Conservation (phyloP, 2,329 filamentous ascomycete species). For the Zopfia rhizophila region DNA sequence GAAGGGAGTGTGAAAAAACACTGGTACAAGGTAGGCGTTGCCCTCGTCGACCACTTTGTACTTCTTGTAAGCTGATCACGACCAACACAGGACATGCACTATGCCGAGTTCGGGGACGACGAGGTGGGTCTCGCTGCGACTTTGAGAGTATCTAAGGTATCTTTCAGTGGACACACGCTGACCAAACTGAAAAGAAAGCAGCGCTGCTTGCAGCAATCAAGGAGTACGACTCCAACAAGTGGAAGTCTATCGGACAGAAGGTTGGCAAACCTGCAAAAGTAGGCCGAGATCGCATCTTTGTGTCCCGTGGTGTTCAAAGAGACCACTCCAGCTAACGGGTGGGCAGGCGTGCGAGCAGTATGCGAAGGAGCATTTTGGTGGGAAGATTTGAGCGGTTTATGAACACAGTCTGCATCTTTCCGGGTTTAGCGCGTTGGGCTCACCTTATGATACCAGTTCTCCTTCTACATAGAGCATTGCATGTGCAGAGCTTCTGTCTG, state of each 20-base stretch:
- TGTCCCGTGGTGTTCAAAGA: conserved; percentile 9
- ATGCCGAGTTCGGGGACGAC: conserved; percentile 97
- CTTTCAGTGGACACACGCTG: conserved; percentile 32
- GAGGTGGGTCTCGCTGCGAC: conserved; percentile 69
- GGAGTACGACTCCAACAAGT: conserved; percentile 98
- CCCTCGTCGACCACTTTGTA: conserved; percentile 20
- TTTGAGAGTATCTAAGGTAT: conserved; percentile 6
- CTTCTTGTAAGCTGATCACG: conserved; percentile 34
- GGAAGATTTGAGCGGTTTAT: conserved; percentile 53
- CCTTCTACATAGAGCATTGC: conserved; percentile 41
- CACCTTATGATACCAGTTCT: conserved; percentile 53
- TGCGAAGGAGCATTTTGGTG: conserved; percentile 92
- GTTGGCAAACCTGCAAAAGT: conserved; percentile 98
- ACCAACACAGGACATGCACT: conserved; percentile 87
- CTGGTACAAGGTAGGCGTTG: conserved; percentile 86
- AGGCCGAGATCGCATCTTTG: conserved; percentile 36
- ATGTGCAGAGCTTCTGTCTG: conserved; percentile 40
- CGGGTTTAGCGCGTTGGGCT: conserved; percentile 42
- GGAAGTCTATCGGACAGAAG: conserved; percentile 97
- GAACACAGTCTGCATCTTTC: conserved; percentile 53
- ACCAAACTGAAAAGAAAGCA: conserved; percentile 66
- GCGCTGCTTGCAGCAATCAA: conserved; percentile 93
- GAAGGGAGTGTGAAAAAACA: conserved; percentile 99
- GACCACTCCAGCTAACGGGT: conserved; percentile 26
- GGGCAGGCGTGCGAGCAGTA: conserved; percentile 87